phyloP scores from a whole-genome alignment of 176 grass and related monocot genomes.

The Zoysia japonica region DNA sequence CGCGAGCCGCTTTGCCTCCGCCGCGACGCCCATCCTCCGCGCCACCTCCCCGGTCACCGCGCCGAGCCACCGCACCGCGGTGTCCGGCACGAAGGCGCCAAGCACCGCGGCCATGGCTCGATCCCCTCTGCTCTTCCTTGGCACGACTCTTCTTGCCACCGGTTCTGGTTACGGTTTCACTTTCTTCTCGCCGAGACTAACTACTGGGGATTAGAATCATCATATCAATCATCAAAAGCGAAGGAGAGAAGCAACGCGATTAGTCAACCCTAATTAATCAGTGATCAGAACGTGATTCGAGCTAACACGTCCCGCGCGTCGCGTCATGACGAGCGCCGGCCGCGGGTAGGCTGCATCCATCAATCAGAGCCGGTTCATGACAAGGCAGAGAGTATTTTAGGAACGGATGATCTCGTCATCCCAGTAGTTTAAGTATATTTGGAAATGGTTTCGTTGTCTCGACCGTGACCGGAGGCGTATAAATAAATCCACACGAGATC shows the following conservation, averaged over 20 bases:
- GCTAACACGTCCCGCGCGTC: background rate
- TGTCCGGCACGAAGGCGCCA: constrained; percentile 55
- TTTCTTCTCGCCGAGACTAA: background rate
- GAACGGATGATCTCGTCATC: background rate
- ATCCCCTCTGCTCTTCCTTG: background rate
- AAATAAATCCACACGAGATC: background rate
- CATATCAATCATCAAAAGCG: constrained; percentile 2
- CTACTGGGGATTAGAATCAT: background rate
- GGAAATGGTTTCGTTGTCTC: background rate
- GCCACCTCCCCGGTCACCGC: constrained; percentile 33
- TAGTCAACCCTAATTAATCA: constrained; percentile 9
- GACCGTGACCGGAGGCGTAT: background rate
- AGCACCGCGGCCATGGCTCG: constrained; percentile 55
- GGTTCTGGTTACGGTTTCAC: background rate
- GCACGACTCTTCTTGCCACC: background rate
- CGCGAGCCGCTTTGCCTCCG: constrained; percentile 36
- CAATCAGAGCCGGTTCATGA: background rate
- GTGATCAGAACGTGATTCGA: constrained; percentile 17
- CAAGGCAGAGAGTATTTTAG: background rate
- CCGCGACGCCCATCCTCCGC: constrained; percentile 39
- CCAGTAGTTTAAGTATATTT: background rate
- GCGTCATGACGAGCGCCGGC: constrained; percentile 24
- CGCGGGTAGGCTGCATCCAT: background rate
- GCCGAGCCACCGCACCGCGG: constrained; percentile 45
- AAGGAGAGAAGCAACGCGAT: background rate